These are phyloP conservation scores for Termitomyces sp. DNA, from an alignment of 768 basidiomycete genomes.

Conservation along the genomic window DNA sequence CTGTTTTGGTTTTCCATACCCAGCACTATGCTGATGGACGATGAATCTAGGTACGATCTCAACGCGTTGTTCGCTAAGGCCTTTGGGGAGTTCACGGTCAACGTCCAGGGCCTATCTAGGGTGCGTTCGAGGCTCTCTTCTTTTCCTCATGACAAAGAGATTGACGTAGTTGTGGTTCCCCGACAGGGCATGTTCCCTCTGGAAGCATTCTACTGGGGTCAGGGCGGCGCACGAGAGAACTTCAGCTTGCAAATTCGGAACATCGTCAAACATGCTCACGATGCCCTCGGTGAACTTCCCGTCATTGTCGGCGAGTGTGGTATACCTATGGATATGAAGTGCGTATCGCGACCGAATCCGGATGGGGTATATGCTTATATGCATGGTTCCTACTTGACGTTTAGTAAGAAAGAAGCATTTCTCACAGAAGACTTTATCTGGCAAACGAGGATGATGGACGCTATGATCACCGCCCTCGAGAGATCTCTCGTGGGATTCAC, in stretches of 20 bases:
- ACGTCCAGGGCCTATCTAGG: conserved; percentile 89
- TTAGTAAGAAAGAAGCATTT: conserved; percentile 72
- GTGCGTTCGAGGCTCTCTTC: conserved; percentile 39
- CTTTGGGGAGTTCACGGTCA: conserved; percentile 83
- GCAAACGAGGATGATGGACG: conserved; percentile 95
- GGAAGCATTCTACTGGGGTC: conserved; percentile 86
- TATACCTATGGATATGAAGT: conserved; percentile 98
- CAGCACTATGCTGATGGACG: background rate
- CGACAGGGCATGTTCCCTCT: conserved; percentile 80
- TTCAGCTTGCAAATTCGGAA: conserved; percentile 80
- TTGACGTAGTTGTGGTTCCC: background rate
- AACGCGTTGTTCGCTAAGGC: conserved; percentile 83
- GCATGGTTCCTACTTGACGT: background rate
- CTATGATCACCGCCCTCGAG: conserved; percentile 83
- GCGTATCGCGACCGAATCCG: conserved; percentile 26
- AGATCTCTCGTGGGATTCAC: conserved; percentile 78
- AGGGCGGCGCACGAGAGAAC: conserved; percentile 76
- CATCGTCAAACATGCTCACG: conserved; percentile 67
- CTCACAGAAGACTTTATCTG: conserved; percentile 68
- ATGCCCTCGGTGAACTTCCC: conserved; percentile 76
- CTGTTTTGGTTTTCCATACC: background rate
- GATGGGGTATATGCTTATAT: background rate
- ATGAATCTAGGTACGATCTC: conserved; percentile 77
- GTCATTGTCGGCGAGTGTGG: conserved; percentile 92
- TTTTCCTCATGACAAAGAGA: background rate